Evolutionary conservation across 371 early-diverging fungal species (phyloP).

Genomic region (Rhizopus delemar): DNA sequence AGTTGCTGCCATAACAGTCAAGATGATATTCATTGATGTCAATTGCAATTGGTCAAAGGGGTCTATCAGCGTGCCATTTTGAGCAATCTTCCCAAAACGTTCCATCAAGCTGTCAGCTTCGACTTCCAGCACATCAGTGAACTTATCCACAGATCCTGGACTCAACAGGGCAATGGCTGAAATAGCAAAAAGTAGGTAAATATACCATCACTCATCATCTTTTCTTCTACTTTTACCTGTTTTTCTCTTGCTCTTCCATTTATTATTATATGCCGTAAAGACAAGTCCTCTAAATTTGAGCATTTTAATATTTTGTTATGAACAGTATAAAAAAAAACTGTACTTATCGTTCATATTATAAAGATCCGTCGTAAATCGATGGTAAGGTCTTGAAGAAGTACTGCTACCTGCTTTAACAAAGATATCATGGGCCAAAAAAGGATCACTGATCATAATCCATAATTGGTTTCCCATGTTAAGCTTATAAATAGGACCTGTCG

Average conservation of each 20-base stretch:
- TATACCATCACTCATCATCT: background rate
- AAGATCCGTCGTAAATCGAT: too few relatives aligned
- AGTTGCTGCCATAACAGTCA: constrained; percentile 1
- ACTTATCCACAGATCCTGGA: constrained; percentile 11
- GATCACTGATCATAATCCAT: too few relatives aligned
- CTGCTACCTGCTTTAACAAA: too few relatives aligned
- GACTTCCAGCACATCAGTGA: constrained; percentile 2
- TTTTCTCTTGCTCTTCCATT: constrained; percentile 1
- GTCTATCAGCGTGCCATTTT: background rate
- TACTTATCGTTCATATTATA: too few relatives aligned
- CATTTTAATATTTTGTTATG: too few relatives aligned
- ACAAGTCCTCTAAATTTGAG: background rate
- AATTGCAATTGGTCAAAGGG: constrained; percentile 8
- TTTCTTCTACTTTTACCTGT: background rate
- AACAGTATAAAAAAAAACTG: too few relatives aligned
- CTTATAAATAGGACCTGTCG: too few relatives aligned
- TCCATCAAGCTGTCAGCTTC: constrained; percentile 1
- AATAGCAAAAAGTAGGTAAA: background rate
- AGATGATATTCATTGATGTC: constrained; percentile 15
- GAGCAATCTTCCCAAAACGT: background rate
- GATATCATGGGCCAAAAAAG: too few relatives aligned
- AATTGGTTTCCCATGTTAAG: too few relatives aligned
- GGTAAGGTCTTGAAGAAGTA: too few relatives aligned
- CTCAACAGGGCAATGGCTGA: constrained; percentile 7
- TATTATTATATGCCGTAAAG: background rate